phyloP scores from a whole-genome alignment of 768 basidiomycete species.

The Crepidotus variabilis region DNA sequence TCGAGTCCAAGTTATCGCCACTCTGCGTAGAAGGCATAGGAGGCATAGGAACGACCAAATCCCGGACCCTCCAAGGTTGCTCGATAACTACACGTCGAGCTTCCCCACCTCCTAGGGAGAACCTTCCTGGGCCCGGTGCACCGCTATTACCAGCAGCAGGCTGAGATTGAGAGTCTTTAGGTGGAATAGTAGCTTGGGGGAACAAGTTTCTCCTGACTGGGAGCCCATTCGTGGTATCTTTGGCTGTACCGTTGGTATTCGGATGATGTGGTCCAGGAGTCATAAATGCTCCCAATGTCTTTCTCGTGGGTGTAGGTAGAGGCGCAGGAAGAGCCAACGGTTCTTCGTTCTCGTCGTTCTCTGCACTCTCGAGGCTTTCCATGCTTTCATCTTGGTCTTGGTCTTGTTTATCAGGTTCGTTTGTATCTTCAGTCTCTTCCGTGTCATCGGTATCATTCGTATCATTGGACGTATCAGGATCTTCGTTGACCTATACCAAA shows the following conservation, averaged over 20 bases:
- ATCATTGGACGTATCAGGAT: neutral
- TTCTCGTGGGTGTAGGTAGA: constrained; percentile 24
- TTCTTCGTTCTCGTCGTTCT: constrained; percentile 12
- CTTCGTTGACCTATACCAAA: neutral
- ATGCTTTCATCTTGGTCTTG: constrained; percentile 14
- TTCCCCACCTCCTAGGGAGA: constrained; percentile 45
- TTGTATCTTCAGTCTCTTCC: neutral
- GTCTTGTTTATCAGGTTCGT: constrained; percentile 19
- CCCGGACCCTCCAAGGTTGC: constrained; percentile 53
- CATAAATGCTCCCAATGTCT: constrained; percentile 44
- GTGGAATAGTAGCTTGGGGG: constrained; percentile 8
- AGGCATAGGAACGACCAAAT: constrained; percentile 42
- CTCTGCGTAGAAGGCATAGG: constrained; percentile 19
- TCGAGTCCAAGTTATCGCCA: too few relatives aligned
- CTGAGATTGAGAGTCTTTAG: neutral
- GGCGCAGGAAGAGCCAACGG: neutral
- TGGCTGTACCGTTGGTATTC: constrained; percentile 1
- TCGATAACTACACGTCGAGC: constrained; percentile 45
- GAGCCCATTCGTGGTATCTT: constrained; percentile 1
- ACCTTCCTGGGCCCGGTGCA: constrained; percentile 18
- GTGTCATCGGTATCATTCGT: neutral
- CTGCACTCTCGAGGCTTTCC: neutral
- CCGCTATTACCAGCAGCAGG: constrained; percentile 6
- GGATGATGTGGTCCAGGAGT: constrained; percentile 45
- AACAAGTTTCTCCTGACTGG: constrained; percentile 9